phyloP scores from a whole-genome alignment of 305 asterid genomes.

The Stenogyne calaminthoides region DNA sequence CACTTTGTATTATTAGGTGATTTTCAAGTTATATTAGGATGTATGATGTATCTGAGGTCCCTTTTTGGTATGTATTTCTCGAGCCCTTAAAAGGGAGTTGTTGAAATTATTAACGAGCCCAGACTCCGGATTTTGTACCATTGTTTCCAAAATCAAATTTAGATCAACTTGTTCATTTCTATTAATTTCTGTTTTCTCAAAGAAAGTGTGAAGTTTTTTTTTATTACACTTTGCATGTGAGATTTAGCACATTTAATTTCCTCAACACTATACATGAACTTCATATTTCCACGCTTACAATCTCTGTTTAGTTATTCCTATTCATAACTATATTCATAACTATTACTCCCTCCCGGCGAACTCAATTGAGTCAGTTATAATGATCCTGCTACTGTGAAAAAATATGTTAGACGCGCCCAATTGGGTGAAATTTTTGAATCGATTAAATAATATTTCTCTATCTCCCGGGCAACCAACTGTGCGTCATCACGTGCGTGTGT shows the following conservation, averaged over 20 bases:
- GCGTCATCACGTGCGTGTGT: too few species aligned
- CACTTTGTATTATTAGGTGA: background rate
- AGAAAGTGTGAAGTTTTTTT: background rate
- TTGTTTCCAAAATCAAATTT: background rate
- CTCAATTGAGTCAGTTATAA: too few species aligned
- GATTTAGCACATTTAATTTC: background rate
- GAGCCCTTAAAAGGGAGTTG: background rate
- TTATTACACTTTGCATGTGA: background rate
- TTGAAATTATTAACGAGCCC: background rate
- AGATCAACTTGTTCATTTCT: background rate
- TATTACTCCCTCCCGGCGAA: too few species aligned
- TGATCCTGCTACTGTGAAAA: too few species aligned
- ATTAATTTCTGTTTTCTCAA: background rate
- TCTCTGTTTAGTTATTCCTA: too few species aligned
- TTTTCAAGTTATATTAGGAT: conserved; percentile 3
- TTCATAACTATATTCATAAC: too few species aligned
- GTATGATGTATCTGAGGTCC: background rate
- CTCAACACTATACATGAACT: background rate
- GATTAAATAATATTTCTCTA: too few species aligned
- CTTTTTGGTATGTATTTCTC: background rate
- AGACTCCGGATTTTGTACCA: background rate
- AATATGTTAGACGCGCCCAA: too few species aligned
- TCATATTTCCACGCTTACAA: too few species aligned
- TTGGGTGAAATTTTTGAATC: too few species aligned
- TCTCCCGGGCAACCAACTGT: too few species aligned